A percentile compares a stretch with the other conserved stretches of the same genome.
Conservation (phyloP, 306 rosid genomes). For the Dalbergia cochinchinensis region DNA sequence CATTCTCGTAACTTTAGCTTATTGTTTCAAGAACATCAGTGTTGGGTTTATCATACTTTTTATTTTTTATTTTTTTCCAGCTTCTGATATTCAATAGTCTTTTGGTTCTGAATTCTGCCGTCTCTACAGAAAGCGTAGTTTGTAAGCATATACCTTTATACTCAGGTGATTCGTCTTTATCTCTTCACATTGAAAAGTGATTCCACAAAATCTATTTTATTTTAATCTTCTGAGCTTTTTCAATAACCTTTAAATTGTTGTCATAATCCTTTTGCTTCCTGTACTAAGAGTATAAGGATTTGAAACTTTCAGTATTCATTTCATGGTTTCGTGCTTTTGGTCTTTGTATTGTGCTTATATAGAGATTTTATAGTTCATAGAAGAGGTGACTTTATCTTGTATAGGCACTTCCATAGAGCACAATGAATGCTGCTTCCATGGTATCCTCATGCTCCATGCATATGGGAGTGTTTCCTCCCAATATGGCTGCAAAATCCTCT, state of each 20-base stretch:
- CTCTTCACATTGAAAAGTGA: constrained; percentile 16
- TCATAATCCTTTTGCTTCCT: constrained; percentile 3
- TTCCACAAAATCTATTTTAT: neutral
- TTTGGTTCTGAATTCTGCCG: constrained; percentile 19
- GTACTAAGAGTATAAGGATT: neutral
- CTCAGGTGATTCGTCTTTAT: constrained; percentile 31
- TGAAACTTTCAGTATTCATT: constrained; percentile 3
- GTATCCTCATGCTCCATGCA: constrained; percentile 57
- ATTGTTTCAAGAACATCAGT: neutral
- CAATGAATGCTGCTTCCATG: constrained; percentile 72
- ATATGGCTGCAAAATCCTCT: constrained; percentile 42
- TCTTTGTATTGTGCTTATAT: constrained; percentile 5
- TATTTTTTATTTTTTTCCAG: neutral
- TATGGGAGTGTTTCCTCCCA: constrained; percentile 49
- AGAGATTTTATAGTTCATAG: neutral
- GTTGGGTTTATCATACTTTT: constrained; percentile 20
- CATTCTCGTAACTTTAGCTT: neutral
- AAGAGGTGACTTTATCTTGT: neutral
- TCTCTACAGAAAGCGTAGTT: constrained; percentile 27
- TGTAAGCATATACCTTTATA: constrained; percentile 33
- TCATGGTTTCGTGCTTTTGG: constrained; percentile 1
- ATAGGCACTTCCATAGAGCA: constrained; percentile 23
- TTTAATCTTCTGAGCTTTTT: neutral
- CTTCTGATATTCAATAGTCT: constrained; percentile 5
- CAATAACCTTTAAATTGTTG: neutral